Percentiles rank a stretch among this genome's conserved stretches.
Evolutionary conservation across 768 basidiomycete species (phyloP).

Genomic region (Leccinum sublutescens): DNA sequence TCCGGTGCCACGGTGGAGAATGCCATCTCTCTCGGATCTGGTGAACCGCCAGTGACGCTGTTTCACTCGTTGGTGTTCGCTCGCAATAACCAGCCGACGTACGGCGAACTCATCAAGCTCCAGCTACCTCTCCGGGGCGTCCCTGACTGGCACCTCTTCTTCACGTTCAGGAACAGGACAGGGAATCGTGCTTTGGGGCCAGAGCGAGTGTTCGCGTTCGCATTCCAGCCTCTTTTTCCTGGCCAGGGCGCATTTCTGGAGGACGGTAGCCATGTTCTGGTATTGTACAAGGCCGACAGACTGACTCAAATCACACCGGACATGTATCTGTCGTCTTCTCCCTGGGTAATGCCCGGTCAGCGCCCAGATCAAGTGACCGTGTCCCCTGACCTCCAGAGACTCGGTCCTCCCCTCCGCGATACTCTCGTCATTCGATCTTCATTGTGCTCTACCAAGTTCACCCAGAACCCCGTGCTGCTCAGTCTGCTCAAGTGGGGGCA

Average conservation of each 20-base stretch:
- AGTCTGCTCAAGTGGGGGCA: constrained; percentile 81
- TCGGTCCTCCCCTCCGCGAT: constrained; percentile 73
- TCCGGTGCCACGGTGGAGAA: constrained; percentile 68
- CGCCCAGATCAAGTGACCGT: constrained; percentile 58
- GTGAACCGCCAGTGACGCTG: constrained; percentile 75
- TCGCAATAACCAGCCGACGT: constrained; percentile 86
- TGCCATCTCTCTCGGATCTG: constrained; percentile 79
- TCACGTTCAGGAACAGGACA: constrained; percentile 82
- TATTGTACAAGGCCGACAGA: constrained; percentile 83
- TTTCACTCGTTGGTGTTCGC: constrained; percentile 92
- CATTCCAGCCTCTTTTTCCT: constrained; percentile 84
- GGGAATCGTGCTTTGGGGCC: constrained; percentile 46
- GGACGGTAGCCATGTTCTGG: constrained; percentile 83
- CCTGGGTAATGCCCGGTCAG: constrained; percentile 55
- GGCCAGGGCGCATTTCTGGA: constrained; percentile 76
- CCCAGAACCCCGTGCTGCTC: constrained; percentile 84
- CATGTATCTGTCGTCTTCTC: constrained; percentile 69
- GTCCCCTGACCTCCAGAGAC: constrained; percentile 58
- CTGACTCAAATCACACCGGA: constrained; percentile 58
- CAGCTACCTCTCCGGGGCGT: constrained; percentile 65
- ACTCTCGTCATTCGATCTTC: constrained; percentile 81
- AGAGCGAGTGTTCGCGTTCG: constrained; percentile 89
- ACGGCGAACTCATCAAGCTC: constrained; percentile 90
- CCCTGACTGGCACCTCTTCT: constrained; percentile 87
- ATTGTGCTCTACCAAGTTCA: constrained; percentile 88